These are phyloP conservation scores for Talaromyces trachyspermus DNA, from an alignment of 495 filamentous ascomycete species.

Conservation along the genomic window DNA sequence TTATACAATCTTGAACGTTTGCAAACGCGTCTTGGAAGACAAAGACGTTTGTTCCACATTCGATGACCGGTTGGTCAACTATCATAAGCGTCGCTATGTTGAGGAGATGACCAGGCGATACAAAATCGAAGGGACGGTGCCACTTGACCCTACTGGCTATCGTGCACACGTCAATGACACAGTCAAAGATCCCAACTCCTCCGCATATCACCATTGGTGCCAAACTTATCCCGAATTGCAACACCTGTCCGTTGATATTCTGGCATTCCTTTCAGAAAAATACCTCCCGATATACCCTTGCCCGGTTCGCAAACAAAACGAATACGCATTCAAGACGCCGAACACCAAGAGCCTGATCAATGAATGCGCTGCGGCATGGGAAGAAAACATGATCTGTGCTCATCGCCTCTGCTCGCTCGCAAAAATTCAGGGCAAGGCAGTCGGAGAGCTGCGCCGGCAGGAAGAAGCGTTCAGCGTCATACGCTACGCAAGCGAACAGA, in stretches of 20 bases:
- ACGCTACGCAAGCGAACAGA: conserved; percentile 20
- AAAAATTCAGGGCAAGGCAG: conserved; percentile 21
- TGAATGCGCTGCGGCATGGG: conserved; percentile 9
- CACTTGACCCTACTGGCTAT: conserved; percentile 27
- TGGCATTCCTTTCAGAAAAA: conserved; percentile 29
- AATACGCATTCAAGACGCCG: neutral
- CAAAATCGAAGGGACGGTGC: conserved; percentile 9
- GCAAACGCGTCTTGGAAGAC: conserved; percentile 28
- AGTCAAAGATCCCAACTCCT: conserved; percentile 12
- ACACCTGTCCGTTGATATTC: conserved; percentile 18
- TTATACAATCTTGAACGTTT: conserved; percentile 23
- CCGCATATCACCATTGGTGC: conserved; percentile 26
- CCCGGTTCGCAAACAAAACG: neutral
- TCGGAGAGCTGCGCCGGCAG: conserved; percentile 30
- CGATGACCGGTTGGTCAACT: conserved; percentile 16
- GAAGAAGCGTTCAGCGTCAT: conserved; percentile 15
- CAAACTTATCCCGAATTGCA: conserved; percentile 18
- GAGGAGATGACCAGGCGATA: conserved; percentile 8
- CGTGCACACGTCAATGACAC: conserved; percentile 20
- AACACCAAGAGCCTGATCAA: neutral
- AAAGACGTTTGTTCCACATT: conserved; percentile 18
- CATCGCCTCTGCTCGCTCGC: conserved; percentile 25
- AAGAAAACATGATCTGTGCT: conserved; percentile 21
- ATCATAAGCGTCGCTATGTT: conserved; percentile 23
- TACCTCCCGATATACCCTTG: conserved; percentile 22